These are phyloP conservation scores for Heliosperma pusillum DNA, from an alignment of 148 eudicot species.

Conservation along the genomic window DNA sequence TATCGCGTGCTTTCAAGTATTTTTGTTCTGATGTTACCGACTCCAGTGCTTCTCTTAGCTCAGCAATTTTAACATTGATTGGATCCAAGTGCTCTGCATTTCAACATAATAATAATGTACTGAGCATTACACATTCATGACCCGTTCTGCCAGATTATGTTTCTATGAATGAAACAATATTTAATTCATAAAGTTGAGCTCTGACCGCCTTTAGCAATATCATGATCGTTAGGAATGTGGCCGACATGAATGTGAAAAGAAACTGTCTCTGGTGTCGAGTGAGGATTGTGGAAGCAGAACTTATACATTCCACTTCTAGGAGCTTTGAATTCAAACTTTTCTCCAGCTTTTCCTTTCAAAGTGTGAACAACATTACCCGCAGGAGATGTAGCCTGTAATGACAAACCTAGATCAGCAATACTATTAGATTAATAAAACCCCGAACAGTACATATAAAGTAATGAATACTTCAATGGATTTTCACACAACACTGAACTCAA, in stretches of 20 bases:
- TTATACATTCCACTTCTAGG: conserved; percentile 88
- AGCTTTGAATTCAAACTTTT: conserved; percentile 82
- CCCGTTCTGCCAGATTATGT: not conserved
- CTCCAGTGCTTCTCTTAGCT: conserved; percentile 86
- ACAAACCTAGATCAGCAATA: conserved; percentile 11
- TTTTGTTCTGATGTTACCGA: conserved; percentile 77
- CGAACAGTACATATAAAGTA: not conserved
- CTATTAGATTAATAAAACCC: not conserved
- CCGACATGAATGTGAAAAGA: conserved; percentile 92
- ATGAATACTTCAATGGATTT: not conserved
- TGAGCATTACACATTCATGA: not conserved
- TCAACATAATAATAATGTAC: not conserved
- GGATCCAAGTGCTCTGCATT: conserved; percentile 94
- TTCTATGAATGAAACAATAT: conserved; percentile 1
- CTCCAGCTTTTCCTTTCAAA: conserved; percentile 82
- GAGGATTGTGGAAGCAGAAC: conserved; percentile 84
- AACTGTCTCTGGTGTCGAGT: conserved; percentile 74
- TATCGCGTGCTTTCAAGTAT: conserved; percentile 84
- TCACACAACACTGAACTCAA: not conserved
- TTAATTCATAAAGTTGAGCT: conserved; percentile 7
- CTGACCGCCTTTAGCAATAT: conserved; percentile 96
- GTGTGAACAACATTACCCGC: conserved; percentile 57
- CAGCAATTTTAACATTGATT: conserved; percentile 84
- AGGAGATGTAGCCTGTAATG: conserved; percentile 75
- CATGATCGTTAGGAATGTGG: conserved; percentile 77